Conservation (phyloP, 208 protist genomes). For the Trypanosoma cruzi region DNA sequence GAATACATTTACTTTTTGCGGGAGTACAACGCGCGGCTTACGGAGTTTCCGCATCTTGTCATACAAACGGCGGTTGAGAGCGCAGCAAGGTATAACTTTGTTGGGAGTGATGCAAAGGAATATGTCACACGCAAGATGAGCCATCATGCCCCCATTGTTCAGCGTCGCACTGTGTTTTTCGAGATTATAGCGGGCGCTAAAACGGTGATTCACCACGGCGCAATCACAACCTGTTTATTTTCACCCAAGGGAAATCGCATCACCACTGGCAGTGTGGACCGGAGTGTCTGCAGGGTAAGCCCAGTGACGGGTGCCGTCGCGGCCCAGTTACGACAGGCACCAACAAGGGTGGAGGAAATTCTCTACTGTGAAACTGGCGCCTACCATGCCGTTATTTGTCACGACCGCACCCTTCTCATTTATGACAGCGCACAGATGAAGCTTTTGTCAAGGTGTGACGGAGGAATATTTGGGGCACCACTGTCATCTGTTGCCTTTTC, state of each 20-base stretch:
- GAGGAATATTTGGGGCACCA: conserved; percentile 50
- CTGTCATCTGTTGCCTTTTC: conserved; percentile 62
- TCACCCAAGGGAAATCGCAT: conserved; percentile 45
- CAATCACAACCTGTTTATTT: conserved; percentile 44
- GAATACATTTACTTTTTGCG: conserved; percentile 83
- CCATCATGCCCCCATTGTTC: conserved; percentile 8
- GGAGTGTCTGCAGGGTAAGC: conserved; percentile 55
- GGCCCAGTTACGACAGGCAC: conserved; percentile 44
- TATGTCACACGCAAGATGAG: conserved; percentile 37
- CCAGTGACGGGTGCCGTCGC: conserved; percentile 29
- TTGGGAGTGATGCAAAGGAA: conserved; percentile 29
- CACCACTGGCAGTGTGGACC: conserved; percentile 58
- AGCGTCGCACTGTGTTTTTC: conserved; percentile 27
- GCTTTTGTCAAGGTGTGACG: conserved; percentile 59
- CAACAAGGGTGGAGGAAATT: conserved; percentile 30
- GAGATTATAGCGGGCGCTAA: conserved; percentile 17
- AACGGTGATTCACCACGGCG: conserved; percentile 40
- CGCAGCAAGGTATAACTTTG: conserved; percentile 19
- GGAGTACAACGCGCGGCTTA: conserved; percentile 49
- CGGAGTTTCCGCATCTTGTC: conserved; percentile 54
- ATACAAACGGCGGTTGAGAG: conserved; percentile 58
- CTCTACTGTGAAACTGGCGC: conserved; percentile 51
- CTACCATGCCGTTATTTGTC: conserved; percentile 65
- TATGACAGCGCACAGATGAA: conserved; percentile 69
- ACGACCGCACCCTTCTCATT: conserved; percentile 68